A percentile compares a stretch with the other conserved stretches of the same genome.
Conservation (phyloP, 768 basidiomycete species). For the Antrodiella citrinella region DNA sequence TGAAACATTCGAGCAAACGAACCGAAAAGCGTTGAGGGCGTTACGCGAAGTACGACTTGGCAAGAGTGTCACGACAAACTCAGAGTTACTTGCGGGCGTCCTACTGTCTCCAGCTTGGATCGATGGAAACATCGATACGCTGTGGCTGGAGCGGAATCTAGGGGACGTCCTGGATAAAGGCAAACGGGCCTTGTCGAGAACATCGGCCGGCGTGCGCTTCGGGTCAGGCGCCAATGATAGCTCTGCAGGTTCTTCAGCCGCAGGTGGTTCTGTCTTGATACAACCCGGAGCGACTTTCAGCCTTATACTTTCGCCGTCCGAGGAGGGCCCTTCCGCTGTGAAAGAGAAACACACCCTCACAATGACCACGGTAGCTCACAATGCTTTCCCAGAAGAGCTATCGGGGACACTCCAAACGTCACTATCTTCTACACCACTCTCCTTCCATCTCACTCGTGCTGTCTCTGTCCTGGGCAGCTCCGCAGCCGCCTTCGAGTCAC, state of each 20-base stretch:
- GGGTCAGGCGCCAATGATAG: background rate
- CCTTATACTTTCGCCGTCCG: conserved; percentile 1
- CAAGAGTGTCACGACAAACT: conserved; percentile 10
- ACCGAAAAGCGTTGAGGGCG: conserved; percentile 7
- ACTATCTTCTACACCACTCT: conserved; percentile 5
- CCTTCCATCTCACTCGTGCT: conserved; percentile 7
- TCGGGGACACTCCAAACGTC: conserved; percentile 13
- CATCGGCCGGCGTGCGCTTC: background rate
- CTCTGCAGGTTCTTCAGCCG: background rate
- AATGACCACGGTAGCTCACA: conserved; percentile 9
- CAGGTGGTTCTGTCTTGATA: conserved; percentile 4
- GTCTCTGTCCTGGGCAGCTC: conserved; percentile 1
- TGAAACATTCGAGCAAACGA: conserved; percentile 5
- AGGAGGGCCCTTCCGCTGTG: background rate
- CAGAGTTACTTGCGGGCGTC: conserved; percentile 7
- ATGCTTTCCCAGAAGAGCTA: conserved; percentile 11
- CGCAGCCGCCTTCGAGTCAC: conserved; percentile 6
- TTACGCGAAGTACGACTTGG: conserved; percentile 3
- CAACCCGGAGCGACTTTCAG: conserved; percentile 12
- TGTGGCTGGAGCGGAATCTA: conserved; percentile 7
- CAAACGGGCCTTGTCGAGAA: background rate
- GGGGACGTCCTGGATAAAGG: conserved; percentile 3
- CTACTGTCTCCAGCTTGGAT: conserved; percentile 5
- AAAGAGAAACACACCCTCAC: conserved; percentile 7
- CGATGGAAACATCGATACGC: conserved; percentile 2